Base-by-base conservation (phyloP, 192 early-diverging fungal genomes). In the Podila clonocystis region DNA sequence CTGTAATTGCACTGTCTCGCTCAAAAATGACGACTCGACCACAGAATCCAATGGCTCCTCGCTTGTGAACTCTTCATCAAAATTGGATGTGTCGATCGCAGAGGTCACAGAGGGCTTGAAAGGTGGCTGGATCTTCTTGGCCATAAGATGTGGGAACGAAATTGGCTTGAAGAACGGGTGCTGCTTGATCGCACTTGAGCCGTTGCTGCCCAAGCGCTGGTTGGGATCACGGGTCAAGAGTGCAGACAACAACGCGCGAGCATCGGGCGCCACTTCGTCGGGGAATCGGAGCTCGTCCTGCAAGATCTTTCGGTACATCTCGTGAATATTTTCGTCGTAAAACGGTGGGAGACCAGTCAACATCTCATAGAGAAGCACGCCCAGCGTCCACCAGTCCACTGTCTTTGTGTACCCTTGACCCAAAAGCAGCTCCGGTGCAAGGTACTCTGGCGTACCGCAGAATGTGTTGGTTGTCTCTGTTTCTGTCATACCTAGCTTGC, bases 371-470 rank as follows among this genome's bases (percentile, higher is more conserved):
- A 98, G 83, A 57, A 97, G 84, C 28, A 96, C 92, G 38, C 97
- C 97, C 62, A 98, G 86, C 7, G 97, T 92, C 96, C 95, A 99
- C 98, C 98, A 99, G 87, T 99, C 98, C 2, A 98, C 96, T 9
- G 94, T 92, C 73, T 95, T 95, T 28, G 91, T 93, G 84, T 98
- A 98, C 17, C 94, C 95, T 55, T 94, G 91, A 59, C 91, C 93
- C 48, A 92, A 86, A 12, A 99, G 83, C 24, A 99, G 82, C 87
- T 99, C 97, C 12, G 93, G 95, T 0, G 97, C 95, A 58, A 99
- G 91, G 82, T 98, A 99, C 77, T 99, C 98, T n/a, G 97, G 97
- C 12, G 98, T 99, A 12, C 98, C 98, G 82, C 97, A 98, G 68
- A 98, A 97, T 0, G 97, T 97, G 82, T 93, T 91, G 31, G 98